These are phyloP conservation scores for Fomitopsis palustris DNA, from an alignment of 1,284 basidiomycete genomes.

Conservation along the genomic window DNA sequence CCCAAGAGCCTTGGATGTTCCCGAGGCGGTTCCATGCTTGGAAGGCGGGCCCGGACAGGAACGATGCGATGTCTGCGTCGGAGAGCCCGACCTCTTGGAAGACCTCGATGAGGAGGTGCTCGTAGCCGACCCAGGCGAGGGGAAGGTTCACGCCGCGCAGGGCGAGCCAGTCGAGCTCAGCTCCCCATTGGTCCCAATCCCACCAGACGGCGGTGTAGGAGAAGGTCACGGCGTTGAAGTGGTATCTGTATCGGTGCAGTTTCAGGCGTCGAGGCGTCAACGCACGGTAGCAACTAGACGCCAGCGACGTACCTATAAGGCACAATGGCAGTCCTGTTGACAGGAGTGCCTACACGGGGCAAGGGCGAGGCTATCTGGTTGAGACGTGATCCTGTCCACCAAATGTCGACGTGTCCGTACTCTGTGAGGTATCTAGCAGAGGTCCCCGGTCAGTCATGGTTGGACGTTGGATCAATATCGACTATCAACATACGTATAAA, in stretches of 20 bases:
- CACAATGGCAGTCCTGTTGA: slow-evolving; percentile 34
- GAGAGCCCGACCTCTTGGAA: slow-evolving; percentile 36
- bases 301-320: slow-evolving; percentile 29
- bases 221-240: slow-evolving; percentile 44
- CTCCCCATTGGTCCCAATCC: slow-evolving; percentile 37
- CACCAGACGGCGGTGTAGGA: slow-evolving; percentile 41
- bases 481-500: slow-evolving; percentile 29
- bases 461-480: too few relatives aligned
- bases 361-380: slow-evolving; percentile 26
- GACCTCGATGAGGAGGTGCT: slow-evolving; percentile 34
- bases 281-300: neutral
- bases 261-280: too few relatives aligned
- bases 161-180: slow-evolving; percentile 42
- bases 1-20: slow-evolving; percentile 41
- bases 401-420: slow-evolving; percentile 37
- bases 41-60: slow-evolving; percentile 40
- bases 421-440: slow-evolving; percentile 40
- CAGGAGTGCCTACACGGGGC: slow-evolving; percentile 27
- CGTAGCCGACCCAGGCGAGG: slow-evolving; percentile 41
- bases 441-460: too few relatives aligned
- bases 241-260: slow-evolving; percentile 34
- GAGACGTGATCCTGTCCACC: slow-evolving; percentile 41
- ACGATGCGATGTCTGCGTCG: slow-evolving; percentile 32
- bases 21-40: slow-evolving; percentile 42
- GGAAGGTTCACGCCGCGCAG: slow-evolving; percentile 42